Percentiles rank a stretch among this genome's conserved stretches.
Evolutionary conservation across 2,329 filamentous ascomycete species (phyloP).

Genomic region (Aaosphaeria arxii): DNA sequence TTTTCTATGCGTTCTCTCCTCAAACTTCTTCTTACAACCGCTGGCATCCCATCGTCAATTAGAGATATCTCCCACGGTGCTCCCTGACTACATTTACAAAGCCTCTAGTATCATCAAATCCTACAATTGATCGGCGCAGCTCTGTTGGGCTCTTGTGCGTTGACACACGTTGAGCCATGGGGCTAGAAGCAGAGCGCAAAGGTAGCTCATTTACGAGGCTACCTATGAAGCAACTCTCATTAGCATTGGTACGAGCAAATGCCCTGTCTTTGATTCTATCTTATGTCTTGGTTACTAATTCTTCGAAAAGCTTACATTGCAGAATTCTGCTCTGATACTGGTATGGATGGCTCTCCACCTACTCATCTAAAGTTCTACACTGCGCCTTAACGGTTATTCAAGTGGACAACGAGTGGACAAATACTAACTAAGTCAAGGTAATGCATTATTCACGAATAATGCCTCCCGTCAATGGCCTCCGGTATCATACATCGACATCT

Average conservation of each 20-base stretch:
- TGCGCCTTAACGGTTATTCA: not conserved
- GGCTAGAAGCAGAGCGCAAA: conserved; percentile 7
- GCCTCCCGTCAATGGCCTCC: conserved; percentile 77
- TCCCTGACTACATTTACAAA: too few relatives aligned
- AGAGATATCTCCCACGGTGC: too few relatives aligned
- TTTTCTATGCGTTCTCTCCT: too few relatives aligned
- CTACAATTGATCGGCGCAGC: too few relatives aligned
- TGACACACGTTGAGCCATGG: too few relatives aligned
- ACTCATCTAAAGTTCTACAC: not conserved
- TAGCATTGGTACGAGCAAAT: conserved; percentile 58
- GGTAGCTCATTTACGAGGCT: conserved; percentile 47
- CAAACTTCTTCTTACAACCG: too few relatives aligned
- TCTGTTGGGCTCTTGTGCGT: too few relatives aligned
- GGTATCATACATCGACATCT: conserved; percentile 91
- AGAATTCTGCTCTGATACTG: conserved; percentile 76
- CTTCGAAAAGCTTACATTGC: conserved; percentile 64
- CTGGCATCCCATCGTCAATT: too few relatives aligned
- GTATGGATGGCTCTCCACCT: conserved; percentile 38
- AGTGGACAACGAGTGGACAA: conserved; percentile 1
- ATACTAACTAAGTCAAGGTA: conserved; percentile 81
- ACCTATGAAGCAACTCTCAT: conserved; percentile 66
- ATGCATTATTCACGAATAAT: conserved; percentile 95
- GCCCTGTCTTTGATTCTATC: not conserved
- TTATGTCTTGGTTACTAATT: conserved; percentile 16
- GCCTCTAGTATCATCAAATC: too few relatives aligned